Evolutionary conservation across 495 filamentous ascomycete species (phyloP).

Genomic region (Trichoderma orchidacearum): DNA sequence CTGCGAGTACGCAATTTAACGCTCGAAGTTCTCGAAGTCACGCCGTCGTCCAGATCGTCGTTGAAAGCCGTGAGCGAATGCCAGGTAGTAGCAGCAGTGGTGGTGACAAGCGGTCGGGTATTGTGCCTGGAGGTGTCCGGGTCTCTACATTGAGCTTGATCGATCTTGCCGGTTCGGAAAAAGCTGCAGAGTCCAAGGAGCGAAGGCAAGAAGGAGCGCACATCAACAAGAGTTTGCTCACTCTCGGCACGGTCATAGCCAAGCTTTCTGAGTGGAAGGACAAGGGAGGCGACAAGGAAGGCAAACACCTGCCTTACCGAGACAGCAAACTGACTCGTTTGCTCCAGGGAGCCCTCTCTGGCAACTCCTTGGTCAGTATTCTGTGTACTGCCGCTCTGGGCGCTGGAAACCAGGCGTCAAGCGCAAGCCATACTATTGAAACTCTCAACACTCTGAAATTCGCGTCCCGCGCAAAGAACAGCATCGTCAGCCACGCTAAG

Average conservation of each 20-base stretch:
- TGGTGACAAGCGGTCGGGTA: slow-evolving; percentile 54
- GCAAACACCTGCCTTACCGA: slow-evolving; percentile 85
- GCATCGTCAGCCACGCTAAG: slow-evolving; percentile 94
- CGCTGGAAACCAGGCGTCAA: slow-evolving; percentile 44
- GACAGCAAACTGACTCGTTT: slow-evolving; percentile 94
- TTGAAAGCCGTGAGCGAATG: slow-evolving; percentile 84
- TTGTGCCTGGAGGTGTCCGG: slow-evolving; percentile 79
- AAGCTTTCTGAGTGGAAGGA: slow-evolving; percentile 73
- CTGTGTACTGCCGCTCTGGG: slow-evolving; percentile 88
- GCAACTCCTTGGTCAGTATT: slow-evolving; percentile 90
- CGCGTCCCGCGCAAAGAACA: slow-evolving; percentile 91
- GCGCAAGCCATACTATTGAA: slow-evolving; percentile 63
- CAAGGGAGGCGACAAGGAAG: slow-evolving; percentile 63
- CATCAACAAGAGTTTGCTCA: slow-evolving; percentile 95
- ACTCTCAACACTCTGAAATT: slow-evolving; percentile 96
- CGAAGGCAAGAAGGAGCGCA: slow-evolving; percentile 88
- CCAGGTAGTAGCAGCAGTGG: slow-evolving; percentile 33
- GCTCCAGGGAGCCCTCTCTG: slow-evolving; percentile 83
- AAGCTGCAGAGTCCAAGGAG: slow-evolving; percentile 91
- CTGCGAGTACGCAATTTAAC: slow-evolving; percentile 92
- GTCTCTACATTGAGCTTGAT: slow-evolving; percentile 93
- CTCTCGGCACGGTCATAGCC: slow-evolving; percentile 88
- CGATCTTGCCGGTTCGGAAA: slow-evolving; percentile 90
- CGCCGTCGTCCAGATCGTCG: slow-evolving; percentile 95
- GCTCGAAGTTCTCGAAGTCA: slow-evolving; percentile 92